These are phyloP conservation scores for Penicillium riverlandense DNA, from an alignment of 495 filamentous ascomycete genomes.

Conservation along the genomic window DNA sequence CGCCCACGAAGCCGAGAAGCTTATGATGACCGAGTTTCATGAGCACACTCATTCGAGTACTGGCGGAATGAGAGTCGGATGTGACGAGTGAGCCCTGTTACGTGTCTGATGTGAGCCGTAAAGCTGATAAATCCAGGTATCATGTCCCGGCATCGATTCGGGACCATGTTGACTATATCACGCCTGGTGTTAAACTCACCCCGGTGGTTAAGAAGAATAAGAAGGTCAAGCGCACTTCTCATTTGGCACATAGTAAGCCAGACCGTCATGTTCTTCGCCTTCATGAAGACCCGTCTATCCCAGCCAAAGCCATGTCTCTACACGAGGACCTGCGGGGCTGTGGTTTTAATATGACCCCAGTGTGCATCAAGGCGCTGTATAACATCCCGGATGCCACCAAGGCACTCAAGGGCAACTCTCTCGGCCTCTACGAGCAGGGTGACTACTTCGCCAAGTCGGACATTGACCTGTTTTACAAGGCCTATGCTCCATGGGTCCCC, in stretches of 20 bases:
- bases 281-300: not conserved
- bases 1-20: constrained; percentile 45
- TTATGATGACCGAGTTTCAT: constrained; percentile 55
- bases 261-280: not conserved
- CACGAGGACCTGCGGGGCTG: constrained; percentile 25
- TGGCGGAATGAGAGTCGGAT: constrained; percentile 41
- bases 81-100: constrained; percentile 24
- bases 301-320: constrained; percentile 11
- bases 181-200: constrained; percentile 45
- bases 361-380: constrained; percentile 50
- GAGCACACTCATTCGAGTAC: constrained; percentile 42
- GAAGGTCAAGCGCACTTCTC: constrained; percentile 13
- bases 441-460: constrained; percentile 47
- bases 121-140: constrained; percentile 28
- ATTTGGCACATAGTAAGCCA: constrained; percentile 10
- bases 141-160: constrained; percentile 44
- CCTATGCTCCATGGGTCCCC: constrained; percentile 34
- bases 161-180: constrained; percentile 53
- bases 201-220: constrained; percentile 16
- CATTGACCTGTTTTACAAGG: constrained; percentile 49
- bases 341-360: constrained; percentile 40
- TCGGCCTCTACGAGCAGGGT: constrained; percentile 46
- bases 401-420: constrained; percentile 36
- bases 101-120: not conserved
- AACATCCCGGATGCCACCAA: constrained; percentile 34